Base-by-base conservation (phyloP, 202 grass and related monocot species). In the Zizania palustris region DNA sequence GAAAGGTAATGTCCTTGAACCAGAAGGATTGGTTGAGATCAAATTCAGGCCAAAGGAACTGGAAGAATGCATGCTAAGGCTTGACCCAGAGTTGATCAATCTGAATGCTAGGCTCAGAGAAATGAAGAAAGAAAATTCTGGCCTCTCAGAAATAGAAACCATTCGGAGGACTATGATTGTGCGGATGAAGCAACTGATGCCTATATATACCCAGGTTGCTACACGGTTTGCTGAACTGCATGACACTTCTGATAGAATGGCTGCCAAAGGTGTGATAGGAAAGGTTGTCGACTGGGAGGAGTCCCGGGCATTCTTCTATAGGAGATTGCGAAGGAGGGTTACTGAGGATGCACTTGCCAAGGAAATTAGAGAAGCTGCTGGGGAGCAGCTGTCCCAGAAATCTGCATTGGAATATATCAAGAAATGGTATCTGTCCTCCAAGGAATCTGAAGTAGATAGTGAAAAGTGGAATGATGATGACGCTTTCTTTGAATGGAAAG, bases 1-100 rank as follows among this genome's bases (percentile, higher is more conserved):
- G 20, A 99, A 89, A 75, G 96, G 96, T 15, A 99, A 99, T 65
- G 96, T 99, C 73, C 91, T 99, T 57, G 96, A 99, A 78, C 80
- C 96, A 36, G 91, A 95, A 84, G 96, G 96, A 33, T 85, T 95
- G 67, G 87, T 99, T 48, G 91, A 99, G 81, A 95, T 99, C 72
- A 99, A 99, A 81, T 99, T 99, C 44, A 89, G 90, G 71, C 72
- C 92, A 33, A 95, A 88, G 54, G 96, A 99, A 45, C 78, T 99
- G 41, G 44, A 90, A 35, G 96, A 95, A 54, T 92, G 92, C 72
- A 99, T 99, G 96, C 77, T 87, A 49, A 85, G 96, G 84, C 87
- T 99, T 69, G 96, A 99, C 75, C 89, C 57, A 42, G 85, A 92
- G 77, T 76, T 99, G 75, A 85, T 75, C 11, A 80, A 54, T 60